Conservation (phyloP, 2,329 filamentous ascomycete genomes). For the Talaromyces sp. region DNA sequence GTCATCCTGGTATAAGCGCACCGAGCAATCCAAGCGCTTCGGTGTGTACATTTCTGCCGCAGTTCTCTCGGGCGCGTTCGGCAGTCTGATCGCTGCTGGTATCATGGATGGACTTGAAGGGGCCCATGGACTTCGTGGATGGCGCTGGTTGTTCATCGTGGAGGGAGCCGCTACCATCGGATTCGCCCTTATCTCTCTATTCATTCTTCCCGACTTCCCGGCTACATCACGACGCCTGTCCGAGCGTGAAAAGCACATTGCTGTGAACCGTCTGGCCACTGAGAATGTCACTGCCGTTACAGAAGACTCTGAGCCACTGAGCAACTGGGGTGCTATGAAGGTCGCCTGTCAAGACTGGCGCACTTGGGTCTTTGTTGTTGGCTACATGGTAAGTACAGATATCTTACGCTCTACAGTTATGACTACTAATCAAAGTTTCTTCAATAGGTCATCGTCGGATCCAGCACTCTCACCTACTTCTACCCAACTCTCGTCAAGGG, state of each 20-base stretch:
- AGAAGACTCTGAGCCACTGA: constrained; percentile 15
- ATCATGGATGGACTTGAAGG: constrained; percentile 53
- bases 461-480: constrained; percentile 35
- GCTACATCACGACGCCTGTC: constrained; percentile 49
- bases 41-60: constrained; percentile 62
- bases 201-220: constrained; percentile 56
- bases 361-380: constrained; percentile 45
- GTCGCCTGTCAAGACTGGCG: constrained; percentile 32
- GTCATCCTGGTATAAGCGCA: constrained; percentile 62
- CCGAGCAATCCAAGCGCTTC: constrained; percentile 60
- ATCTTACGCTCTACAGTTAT: neutral
- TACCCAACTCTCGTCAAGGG: constrained; percentile 34
- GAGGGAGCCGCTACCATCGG: constrained; percentile 50
- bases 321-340: constrained; percentile 22
- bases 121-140: constrained; percentile 50
- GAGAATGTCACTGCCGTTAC: constrained; percentile 22
- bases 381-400: constrained; percentile 40
- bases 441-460: constrained; percentile 39
- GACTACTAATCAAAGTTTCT: neutral
- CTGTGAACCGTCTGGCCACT: constrained; percentile 24
- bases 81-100: constrained; percentile 54
- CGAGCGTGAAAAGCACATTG: constrained; percentile 25
- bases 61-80: constrained; percentile 59
- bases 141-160: constrained; percentile 58
- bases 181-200: constrained; percentile 46